Percentiles rank a stretch among this genome's conserved stretches.
Evolutionary conservation across 23 red algal genomes (phyloP).

Genomic region (Cyanidiococcus yangmingshanensis): DNA sequence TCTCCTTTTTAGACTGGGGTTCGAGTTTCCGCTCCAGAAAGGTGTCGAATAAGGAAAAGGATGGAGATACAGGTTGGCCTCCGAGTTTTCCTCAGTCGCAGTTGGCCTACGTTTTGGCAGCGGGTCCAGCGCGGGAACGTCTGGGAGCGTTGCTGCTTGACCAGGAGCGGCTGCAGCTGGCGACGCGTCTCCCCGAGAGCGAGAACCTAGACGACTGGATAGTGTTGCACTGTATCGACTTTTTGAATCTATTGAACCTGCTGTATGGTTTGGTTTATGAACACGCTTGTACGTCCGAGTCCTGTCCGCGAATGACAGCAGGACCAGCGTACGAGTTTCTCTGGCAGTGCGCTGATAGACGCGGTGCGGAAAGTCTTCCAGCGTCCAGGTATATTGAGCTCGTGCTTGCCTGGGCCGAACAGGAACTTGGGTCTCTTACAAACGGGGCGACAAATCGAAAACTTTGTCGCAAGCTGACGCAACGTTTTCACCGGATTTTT

Average conservation of each 20-base stretch:
- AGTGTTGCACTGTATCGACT: constrained; percentile 73
- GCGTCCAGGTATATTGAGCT: constrained; percentile 81
- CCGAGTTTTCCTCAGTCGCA: constrained; percentile 9
- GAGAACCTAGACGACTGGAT: constrained; percentile 93
- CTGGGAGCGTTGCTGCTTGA: not conserved
- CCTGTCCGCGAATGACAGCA: constrained; percentile 92
- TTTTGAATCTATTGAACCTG: constrained; percentile 93
- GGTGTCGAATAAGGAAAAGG: not conserved
- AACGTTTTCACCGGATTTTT: constrained; percentile 80
- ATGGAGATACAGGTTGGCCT: not conserved
- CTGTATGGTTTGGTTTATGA: constrained; percentile 83
- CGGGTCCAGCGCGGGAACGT: not conserved
- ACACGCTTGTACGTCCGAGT: constrained; percentile 67
- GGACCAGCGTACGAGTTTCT: constrained; percentile 87
- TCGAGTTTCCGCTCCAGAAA: constrained; percentile 17
- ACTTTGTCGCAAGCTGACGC: constrained; percentile 46
- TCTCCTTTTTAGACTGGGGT: constrained; percentile 15
- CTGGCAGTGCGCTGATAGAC: constrained; percentile 70
- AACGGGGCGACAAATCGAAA: constrained; percentile 38
- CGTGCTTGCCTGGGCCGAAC: constrained; percentile 80
- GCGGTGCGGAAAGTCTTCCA: constrained; percentile 58
- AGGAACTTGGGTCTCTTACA: constrained; percentile 44
- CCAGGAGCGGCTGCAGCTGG: constrained; percentile 38
- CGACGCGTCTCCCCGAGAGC: constrained; percentile 75
- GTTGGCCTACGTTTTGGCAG: not conserved